Evolutionary conservation across 768 basidiomycete genomes (phyloP).

Genomic region (Hydnomerulius pinastri): DNA sequence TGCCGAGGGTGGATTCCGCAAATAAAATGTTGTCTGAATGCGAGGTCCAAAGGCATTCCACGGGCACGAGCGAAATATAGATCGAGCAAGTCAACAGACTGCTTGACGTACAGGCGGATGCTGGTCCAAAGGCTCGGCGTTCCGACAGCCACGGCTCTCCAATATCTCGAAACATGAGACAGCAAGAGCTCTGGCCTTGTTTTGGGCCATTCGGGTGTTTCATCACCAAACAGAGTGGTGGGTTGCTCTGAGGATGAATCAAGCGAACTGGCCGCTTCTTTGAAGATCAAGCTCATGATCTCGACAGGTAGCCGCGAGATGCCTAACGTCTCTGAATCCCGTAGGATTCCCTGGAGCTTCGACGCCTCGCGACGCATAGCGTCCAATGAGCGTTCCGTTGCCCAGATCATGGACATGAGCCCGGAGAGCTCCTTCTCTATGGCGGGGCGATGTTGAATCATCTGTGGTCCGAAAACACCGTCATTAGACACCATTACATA

Average conservation of each 20-base stretch:
- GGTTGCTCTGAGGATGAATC: constrained; percentile 1
- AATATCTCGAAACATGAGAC: constrained; percentile 43
- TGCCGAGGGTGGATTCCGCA: constrained; percentile 22
- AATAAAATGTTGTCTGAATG: constrained; percentile 24
- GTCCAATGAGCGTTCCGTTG: constrained; percentile 18
- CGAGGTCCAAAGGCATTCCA: constrained; percentile 22
- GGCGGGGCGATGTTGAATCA: constrained; percentile 6
- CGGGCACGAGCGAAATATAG: constrained; percentile 28
- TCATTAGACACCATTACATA: background rate
- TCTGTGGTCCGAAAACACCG: constrained; percentile 4
- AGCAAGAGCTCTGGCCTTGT: constrained; percentile 34
- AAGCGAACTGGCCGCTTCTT: constrained; percentile 15
- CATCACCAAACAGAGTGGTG: background rate
- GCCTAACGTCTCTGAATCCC: background rate
- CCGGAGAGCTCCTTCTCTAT: constrained; percentile 15
- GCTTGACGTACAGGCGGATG: constrained; percentile 26
- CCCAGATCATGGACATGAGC: constrained; percentile 22
- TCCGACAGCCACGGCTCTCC: constrained; percentile 41
- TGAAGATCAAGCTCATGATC: constrained; percentile 28
- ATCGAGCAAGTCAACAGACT: constrained; percentile 26
- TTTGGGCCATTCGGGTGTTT: constrained; percentile 11
- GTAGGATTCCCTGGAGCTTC: constrained; percentile 10
- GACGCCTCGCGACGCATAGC: constrained; percentile 21
- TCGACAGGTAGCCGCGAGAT: constrained; percentile 28
- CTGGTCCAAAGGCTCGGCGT: constrained; percentile 43